Evolutionary conservation across 257 asterid genomes (phyloP).

Genomic region (Jaltomata sinuosa): DNA sequence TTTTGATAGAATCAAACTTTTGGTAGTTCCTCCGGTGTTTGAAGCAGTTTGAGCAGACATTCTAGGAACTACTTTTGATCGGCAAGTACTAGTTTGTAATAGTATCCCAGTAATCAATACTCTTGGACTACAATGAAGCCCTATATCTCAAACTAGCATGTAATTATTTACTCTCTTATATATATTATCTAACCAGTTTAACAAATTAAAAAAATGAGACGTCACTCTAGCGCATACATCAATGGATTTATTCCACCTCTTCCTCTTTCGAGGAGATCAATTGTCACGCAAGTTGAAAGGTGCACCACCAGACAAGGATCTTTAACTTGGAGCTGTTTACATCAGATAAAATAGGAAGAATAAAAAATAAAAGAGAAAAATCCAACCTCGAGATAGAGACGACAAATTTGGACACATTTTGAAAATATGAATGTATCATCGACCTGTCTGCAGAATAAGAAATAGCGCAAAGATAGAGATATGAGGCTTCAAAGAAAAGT

Average conservation of each 20-base stretch:
- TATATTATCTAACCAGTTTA: neutral
- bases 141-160: neutral
- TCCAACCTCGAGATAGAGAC: constrained; percentile 87
- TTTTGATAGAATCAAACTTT: neutral
- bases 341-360: neutral
- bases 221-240: neutral
- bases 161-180: neutral
- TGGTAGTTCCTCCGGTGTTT: neutral
- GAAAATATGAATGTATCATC: constrained; percentile 86
- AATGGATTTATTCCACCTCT: neutral
- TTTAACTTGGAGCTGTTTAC: neutral
- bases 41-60: neutral
- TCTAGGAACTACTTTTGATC: neutral
- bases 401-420: constrained; percentile 93
- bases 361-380: neutral
- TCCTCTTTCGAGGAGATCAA: neutral
- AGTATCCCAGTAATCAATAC: neutral
- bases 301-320: neutral
- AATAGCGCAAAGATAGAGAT: neutral
- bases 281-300: neutral
- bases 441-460: constrained; percentile 56
- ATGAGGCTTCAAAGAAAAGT: neutral
- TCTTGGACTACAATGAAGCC: neutral
- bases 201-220: neutral
- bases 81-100: neutral